Evolutionary conservation across 768 basidiomycete species (phyloP).

Genomic region (Hypholoma fasciculare): DNA sequence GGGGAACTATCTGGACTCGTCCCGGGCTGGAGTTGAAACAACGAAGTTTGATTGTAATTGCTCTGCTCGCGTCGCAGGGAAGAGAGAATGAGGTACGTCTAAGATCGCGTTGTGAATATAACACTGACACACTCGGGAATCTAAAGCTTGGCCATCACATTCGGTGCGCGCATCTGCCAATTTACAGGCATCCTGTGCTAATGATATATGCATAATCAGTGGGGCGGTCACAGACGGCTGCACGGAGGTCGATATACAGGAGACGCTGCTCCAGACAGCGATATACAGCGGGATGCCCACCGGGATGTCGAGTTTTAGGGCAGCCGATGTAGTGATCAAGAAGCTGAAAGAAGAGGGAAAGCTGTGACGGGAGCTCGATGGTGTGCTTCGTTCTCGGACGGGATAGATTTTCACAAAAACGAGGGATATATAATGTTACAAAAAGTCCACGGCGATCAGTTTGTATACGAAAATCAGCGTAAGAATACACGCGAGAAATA

Average conservation of each 20-base stretch:
- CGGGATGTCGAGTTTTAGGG: conserved; percentile 40
- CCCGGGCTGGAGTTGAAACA: conserved; percentile 46
- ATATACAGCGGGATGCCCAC: conserved; percentile 43
- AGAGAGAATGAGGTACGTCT: conserved; percentile 41
- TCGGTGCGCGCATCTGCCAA: background rate
- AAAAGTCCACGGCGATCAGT: too few relatives aligned
- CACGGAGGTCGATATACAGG: conserved; percentile 40
- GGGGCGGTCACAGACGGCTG: conserved; percentile 44
- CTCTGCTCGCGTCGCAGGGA: conserved; percentile 40
- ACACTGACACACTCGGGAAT: background rate
- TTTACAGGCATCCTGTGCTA: background rate
- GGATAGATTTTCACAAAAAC: too few relatives aligned
- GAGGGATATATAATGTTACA: too few relatives aligned
- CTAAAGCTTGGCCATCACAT: background rate
- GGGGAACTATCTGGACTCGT: conserved; percentile 48
- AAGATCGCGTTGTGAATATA: background rate
- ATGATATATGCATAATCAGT: conserved; percentile 16
- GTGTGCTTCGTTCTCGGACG: too few relatives aligned
- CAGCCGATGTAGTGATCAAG: conserved; percentile 36
- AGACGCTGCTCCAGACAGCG: conserved; percentile 41
- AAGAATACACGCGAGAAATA: too few relatives aligned
- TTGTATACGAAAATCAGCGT: too few relatives aligned
- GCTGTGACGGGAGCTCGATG: background rate
- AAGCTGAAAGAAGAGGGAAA: conserved; percentile 37
- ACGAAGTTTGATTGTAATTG: conserved; percentile 43